Base-by-base conservation (phyloP, 495 filamentous ascomycete genomes). In the Podospora sp. region DNA sequence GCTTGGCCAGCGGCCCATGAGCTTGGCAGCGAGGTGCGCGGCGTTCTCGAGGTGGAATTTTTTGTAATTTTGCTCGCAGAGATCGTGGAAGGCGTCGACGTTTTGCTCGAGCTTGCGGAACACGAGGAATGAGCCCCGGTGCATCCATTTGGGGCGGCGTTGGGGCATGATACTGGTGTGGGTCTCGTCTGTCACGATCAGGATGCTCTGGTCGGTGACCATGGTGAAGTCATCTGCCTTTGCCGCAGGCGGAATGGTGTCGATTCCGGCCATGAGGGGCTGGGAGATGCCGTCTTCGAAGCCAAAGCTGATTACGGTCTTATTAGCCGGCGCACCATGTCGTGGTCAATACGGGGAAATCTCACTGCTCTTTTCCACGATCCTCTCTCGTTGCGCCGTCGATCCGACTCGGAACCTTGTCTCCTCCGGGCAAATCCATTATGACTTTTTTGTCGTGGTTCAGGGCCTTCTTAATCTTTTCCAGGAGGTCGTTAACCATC, bases 1-100 rank as follows among this genome's bases (percentile, higher is more conserved):
- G 35, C 59, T 61, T 18, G 59, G 59, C 59, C 59, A 61, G 18
- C 59, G 59, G 12, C 59, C 59, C 59, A 61, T 61, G 59, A 61
- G 59, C 46, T 61, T 61, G 3, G 59, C 59, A 61, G 27, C 59
- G 27, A 61, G 40, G 29, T 61, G 59, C 11, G 1, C 59, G 20
- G 27, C 27, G 27, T 33, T 61, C 24, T 36, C 16, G 59, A 7
- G 46, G 11, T 21, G 18, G 35, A 40, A 61, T 33, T 18, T 40
- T 21, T 36, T 22, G 59, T 24, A 61, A 12, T 61, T 21, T n/a
- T n/a, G n/a, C 59, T 61, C 12, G 18, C 6, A 40, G 11, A 61
- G n/a, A 3, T 36, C 29, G 7, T 61, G n/a, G 35, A 61, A 61
- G 46, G 59, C 59, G n/a, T 36, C 12, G 29, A 61, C 59, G 59